Evolutionary conservation across 306 rosid species (phyloP).

Genomic region (Quercus robur): DNA sequence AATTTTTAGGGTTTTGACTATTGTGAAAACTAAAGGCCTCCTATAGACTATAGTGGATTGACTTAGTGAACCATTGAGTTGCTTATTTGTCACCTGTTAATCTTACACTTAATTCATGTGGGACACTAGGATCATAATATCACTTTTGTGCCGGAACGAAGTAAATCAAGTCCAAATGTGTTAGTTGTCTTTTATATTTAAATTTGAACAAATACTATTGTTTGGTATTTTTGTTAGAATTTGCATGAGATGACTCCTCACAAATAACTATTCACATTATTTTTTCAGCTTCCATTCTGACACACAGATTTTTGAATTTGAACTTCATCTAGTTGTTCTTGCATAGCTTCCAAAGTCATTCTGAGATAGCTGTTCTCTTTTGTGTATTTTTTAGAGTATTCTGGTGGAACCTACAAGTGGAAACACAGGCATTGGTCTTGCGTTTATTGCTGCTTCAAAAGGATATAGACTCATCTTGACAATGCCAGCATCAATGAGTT

Average conservation of each 20-base stretch:
- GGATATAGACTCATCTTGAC: constrained; percentile 94
- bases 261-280: not conserved
- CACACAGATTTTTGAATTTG: constrained; percentile 2
- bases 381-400: constrained; percentile 53
- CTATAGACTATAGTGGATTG: not conserved
- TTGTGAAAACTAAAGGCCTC: not conserved
- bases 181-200: not conserved
- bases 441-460: constrained; percentile 93
- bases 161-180: not conserved
- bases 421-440: constrained; percentile 98
- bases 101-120: too few species aligned
- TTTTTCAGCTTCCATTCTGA: constrained; percentile 13
- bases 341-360: constrained; percentile 3
- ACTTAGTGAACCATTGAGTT: too few species aligned
- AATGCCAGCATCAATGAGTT: constrained; percentile 98
- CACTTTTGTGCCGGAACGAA: too few species aligned
- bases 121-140: too few species aligned
- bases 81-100: too few species aligned
- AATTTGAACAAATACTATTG: too few species aligned
- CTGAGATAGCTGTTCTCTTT: constrained; percentile 22
- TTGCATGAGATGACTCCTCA: not conserved
- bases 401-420: constrained; percentile 99
- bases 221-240: not conserved
- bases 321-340: constrained; percentile 14
- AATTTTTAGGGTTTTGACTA: not conserved